A percentile compares a stretch with the other conserved stretches of the same genome.
Conservation (phyloP, 2,329 filamentous ascomycete genomes). For the Alternaria brassicicola region DNA sequence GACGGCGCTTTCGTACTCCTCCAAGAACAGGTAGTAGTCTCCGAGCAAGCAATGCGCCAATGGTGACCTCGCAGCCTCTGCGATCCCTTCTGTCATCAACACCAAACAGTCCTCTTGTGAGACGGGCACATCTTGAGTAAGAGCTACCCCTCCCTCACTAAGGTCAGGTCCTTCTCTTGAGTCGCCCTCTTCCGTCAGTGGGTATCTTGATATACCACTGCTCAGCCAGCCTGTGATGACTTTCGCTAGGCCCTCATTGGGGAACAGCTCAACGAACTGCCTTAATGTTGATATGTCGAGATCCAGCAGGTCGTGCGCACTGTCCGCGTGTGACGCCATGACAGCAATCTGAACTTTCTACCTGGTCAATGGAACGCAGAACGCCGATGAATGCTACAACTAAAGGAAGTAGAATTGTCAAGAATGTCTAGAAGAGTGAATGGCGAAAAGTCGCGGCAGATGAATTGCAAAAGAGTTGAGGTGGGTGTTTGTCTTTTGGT, state of each 20-base stretch:
- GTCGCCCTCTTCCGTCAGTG: slow-evolving; percentile 51
- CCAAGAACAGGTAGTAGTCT: slow-evolving; percentile 81
- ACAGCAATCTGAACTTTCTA: slow-evolving; percentile 10
- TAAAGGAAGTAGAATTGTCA: neutral
- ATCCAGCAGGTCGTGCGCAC: slow-evolving; percentile 56
- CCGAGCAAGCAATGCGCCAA: slow-evolving; percentile 83
- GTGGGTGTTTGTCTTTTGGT: slow-evolving; percentile 32
- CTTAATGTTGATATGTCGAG: slow-evolving; percentile 80
- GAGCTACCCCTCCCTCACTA: slow-evolving; percentile 52
- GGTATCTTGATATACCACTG: slow-evolving; percentile 84
- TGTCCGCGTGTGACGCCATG: slow-evolving; percentile 46
- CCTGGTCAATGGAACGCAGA: slow-evolving; percentile 3
- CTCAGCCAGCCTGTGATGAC: slow-evolving; percentile 82
- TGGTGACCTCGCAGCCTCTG: slow-evolving; percentile 65
- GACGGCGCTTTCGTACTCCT: slow-evolving; percentile 82
- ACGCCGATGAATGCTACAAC: slow-evolving; percentile 1
- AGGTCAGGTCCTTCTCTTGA: slow-evolving; percentile 49
- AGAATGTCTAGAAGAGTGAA: neutral
- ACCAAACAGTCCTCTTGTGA: slow-evolving; percentile 79
- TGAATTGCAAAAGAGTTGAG: slow-evolving; percentile 15
- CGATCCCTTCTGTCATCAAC: slow-evolving; percentile 70
- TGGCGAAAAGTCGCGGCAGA: neutral
- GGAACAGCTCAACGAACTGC: slow-evolving; percentile 83
- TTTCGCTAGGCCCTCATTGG: slow-evolving; percentile 79
- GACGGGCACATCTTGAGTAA: slow-evolving; percentile 60